Evolutionary conservation across 768 basidiomycete genomes (phyloP).

Genomic region (Phanerochaete carnosa): DNA sequence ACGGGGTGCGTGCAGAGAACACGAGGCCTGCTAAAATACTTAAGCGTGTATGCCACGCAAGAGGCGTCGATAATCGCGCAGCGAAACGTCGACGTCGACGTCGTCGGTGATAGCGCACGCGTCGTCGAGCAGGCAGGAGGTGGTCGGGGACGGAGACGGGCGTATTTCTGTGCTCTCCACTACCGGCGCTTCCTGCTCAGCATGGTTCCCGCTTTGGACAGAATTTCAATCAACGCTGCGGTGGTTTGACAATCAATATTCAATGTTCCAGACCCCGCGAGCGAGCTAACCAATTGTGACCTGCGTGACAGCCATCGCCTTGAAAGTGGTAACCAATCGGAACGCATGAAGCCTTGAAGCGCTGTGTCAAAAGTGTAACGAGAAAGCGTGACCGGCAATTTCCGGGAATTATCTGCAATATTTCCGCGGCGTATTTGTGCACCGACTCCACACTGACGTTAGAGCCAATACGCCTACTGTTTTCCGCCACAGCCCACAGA

Average conservation of each 20-base stretch:
- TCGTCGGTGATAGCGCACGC: neutral
- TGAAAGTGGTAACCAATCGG: neutral
- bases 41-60: neutral
- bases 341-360: neutral
- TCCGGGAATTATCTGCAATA: neutral
- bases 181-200: neutral
- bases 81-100: neutral
- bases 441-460: slow-evolving; percentile 4
- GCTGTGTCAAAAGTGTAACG: neutral
- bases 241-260: neutral
- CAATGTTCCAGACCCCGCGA: neutral
- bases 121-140: neutral
- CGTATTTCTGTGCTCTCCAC: neutral
- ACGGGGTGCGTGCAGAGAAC: slow-evolving; percentile 13
- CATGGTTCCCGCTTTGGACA: neutral
- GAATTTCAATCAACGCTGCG: neutral
- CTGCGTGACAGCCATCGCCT: neutral
- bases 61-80: neutral
- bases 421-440: neutral
- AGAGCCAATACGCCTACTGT: neutral
- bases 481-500: too few relatives aligned
- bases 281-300: neutral
- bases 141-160: neutral
- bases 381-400: neutral
- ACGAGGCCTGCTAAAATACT: slow-evolving; percentile 17